Percentiles rank a stretch among this genome's conserved stretches.
Conservation (phyloP, 2,329 filamentous ascomycete species). For the Phialocephala sp. region DNA sequence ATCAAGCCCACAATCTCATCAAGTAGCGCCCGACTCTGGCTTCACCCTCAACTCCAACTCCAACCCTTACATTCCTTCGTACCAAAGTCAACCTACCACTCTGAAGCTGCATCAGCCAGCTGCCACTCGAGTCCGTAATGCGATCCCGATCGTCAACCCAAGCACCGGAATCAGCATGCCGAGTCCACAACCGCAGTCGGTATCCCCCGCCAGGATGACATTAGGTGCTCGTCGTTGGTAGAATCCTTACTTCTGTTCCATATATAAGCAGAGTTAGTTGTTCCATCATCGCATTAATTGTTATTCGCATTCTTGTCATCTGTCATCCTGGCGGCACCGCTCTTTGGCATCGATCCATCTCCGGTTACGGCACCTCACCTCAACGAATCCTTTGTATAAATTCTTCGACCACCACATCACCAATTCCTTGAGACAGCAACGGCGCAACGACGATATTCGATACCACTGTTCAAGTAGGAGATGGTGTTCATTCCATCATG, state of each 20-base stretch:
- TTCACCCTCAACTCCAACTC: slow-evolving; percentile 75
- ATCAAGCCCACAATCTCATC: slow-evolving; percentile 84
- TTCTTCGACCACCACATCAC: slow-evolving; percentile 31
- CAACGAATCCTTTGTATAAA: slow-evolving; percentile 45
- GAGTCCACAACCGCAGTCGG: slow-evolving; percentile 76
- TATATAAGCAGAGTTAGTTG: slow-evolving; percentile 32
- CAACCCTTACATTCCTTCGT: slow-evolving; percentile 69
- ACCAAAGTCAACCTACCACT: slow-evolving; percentile 67
- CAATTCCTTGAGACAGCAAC: slow-evolving; percentile 42
- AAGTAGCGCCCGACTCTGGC: slow-evolving; percentile 75
- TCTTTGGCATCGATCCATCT: slow-evolving; percentile 41
- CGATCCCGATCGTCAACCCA: slow-evolving; percentile 97
- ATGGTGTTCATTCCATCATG: slow-evolving; percentile 37
- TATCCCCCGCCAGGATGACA: slow-evolving; percentile 64
- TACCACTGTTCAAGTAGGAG: slow-evolving; percentile 43
- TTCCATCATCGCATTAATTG: slow-evolving; percentile 39
- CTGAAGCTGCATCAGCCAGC: slow-evolving; percentile 90
- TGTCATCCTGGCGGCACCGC: slow-evolving; percentile 39
- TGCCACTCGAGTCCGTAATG: slow-evolving; percentile 87
- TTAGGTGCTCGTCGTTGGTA: slow-evolving; percentile 42
- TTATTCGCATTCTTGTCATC: slow-evolving; percentile 40
- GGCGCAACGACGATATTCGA: slow-evolving; percentile 43
- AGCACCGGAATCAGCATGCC: slow-evolving; percentile 86
- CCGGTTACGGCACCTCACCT: slow-evolving; percentile 36
- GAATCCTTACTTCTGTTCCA: slow-evolving; percentile 33